These are phyloP conservation scores for Phylloporus sp. DNA, from an alignment of 768 basidiomycete species.

Conservation along the genomic window DNA sequence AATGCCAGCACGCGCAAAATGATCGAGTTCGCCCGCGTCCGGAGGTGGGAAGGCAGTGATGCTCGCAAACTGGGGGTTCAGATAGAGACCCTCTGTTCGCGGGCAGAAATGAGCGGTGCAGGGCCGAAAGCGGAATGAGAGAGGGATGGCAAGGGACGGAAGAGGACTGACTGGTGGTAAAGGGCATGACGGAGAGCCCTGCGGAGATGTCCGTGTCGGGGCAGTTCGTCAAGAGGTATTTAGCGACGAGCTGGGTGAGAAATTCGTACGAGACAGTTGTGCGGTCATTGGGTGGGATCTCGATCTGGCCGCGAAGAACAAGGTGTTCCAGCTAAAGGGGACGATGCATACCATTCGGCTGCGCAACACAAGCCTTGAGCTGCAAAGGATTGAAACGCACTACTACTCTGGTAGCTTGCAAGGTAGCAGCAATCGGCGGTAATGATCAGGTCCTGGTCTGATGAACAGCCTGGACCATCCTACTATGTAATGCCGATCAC, in stretches of 20 bases:
- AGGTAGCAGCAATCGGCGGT: too few relatives aligned
- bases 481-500: too few relatives aligned
- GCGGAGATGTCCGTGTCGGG: slow-evolving; percentile 36
- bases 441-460: too few relatives aligned
- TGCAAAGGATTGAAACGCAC: too few relatives aligned
- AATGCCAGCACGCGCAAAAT: slow-evolving; percentile 82
- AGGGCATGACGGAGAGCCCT: slow-evolving; percentile 40
- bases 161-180: slow-evolving; percentile 62
- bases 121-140: slow-evolving; percentile 2
- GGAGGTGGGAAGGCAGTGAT: slow-evolving; percentile 65
- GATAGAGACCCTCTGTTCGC: slow-evolving; percentile 78
- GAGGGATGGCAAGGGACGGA: too few relatives aligned
- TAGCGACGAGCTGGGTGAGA: slow-evolving; percentile 78
- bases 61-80: slow-evolving; percentile 80
- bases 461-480: too few relatives aligned
- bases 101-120: not conserved
- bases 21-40: slow-evolving; percentile 75
- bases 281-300: slow-evolving; percentile 63
- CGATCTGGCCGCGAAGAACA: slow-evolving; percentile 77
- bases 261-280: slow-evolving; percentile 81
- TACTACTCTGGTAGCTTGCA: too few relatives aligned
- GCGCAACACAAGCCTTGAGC: too few relatives aligned
- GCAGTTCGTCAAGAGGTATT: slow-evolving; percentile 64
- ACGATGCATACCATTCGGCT: too few relatives aligned
- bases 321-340: too few relatives aligned